These are phyloP conservation scores for Fusarium vanettenii DNA, from an alignment of 2,329 filamentous ascomycete species.

Conservation along the genomic window DNA sequence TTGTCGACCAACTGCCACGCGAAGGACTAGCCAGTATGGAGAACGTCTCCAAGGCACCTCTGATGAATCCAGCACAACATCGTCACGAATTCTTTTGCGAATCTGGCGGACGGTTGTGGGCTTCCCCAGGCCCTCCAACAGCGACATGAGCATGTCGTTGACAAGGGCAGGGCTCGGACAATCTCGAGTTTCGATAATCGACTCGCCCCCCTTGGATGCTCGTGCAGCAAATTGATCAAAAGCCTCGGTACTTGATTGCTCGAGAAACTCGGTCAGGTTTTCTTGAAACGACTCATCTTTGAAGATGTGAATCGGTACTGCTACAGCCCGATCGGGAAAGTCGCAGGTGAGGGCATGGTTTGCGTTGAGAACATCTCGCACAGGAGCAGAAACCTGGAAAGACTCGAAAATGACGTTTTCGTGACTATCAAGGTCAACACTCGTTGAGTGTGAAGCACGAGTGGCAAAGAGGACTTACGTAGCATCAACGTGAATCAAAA, in stretches of 20 bases:
- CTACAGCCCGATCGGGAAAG: constrained; percentile 68
- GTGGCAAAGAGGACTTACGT: constrained; percentile 16
- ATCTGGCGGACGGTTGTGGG: constrained; percentile 51
- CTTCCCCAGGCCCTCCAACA: constrained; percentile 66
- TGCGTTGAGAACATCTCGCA: constrained; percentile 62
- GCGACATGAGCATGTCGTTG: constrained; percentile 67
- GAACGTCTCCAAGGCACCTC: constrained; percentile 70
- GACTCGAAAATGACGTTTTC: constrained; percentile 59
- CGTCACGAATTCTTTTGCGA: constrained; percentile 71
- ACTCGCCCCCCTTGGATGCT: constrained; percentile 62
- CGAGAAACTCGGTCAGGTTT: constrained; percentile 63
- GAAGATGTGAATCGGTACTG: constrained; percentile 53
- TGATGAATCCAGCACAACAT: constrained; percentile 63
- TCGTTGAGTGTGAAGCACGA: too few species aligned
- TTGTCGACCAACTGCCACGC: constrained; percentile 66
- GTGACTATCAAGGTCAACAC: constrained; percentile 2
- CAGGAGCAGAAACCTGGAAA: constrained; percentile 68
- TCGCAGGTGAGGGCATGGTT: constrained; percentile 65
- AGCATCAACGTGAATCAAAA: constrained; percentile 40
- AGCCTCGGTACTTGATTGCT: constrained; percentile 65
- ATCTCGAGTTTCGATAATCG: constrained; percentile 66
- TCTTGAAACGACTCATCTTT: constrained; percentile 55
- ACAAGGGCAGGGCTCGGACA: constrained; percentile 68
- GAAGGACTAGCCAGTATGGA: constrained; percentile 71
- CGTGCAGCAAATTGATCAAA: constrained; percentile 65